Conservation (phyloP, 768 basidiomycete species). For the Auricularia auricula-judae region DNA sequence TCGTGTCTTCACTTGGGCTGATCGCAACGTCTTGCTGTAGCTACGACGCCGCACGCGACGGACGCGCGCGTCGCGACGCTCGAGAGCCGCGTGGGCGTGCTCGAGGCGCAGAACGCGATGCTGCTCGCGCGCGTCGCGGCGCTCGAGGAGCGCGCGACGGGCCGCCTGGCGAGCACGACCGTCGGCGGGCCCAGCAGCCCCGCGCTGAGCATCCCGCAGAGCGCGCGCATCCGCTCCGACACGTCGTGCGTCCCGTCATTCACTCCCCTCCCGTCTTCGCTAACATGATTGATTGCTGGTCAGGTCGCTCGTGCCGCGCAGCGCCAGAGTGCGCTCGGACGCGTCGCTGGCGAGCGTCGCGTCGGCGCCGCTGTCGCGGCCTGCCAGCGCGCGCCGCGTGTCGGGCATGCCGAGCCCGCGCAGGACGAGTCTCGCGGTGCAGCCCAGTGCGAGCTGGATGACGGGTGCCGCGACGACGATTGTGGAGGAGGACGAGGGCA, state of each 20-base stretch:
- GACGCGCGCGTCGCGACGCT: neutral
- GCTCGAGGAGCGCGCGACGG: neutral
- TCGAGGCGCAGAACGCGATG: neutral
- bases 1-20: neutral
- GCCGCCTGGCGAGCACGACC: neutral
- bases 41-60: neutral
- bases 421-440: neutral
- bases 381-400: neutral
- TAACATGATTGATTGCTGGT: too few relatives aligned
- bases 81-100: neutral
- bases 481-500: neutral
- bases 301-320: neutral
- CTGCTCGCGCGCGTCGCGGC: neutral
- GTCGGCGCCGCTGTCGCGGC: neutral
- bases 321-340: neutral
- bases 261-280: too few relatives aligned
- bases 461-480: neutral
- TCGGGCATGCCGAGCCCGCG: neutral
- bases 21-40: neutral
- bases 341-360: neutral
- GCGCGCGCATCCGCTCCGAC: neutral
- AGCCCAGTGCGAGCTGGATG: neutral
- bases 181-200: neutral
- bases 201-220: neutral
- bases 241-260: neutral